Conservation (phyloP, 371 early-diverging fungal genomes). For the Mortierella sp. region DNA sequence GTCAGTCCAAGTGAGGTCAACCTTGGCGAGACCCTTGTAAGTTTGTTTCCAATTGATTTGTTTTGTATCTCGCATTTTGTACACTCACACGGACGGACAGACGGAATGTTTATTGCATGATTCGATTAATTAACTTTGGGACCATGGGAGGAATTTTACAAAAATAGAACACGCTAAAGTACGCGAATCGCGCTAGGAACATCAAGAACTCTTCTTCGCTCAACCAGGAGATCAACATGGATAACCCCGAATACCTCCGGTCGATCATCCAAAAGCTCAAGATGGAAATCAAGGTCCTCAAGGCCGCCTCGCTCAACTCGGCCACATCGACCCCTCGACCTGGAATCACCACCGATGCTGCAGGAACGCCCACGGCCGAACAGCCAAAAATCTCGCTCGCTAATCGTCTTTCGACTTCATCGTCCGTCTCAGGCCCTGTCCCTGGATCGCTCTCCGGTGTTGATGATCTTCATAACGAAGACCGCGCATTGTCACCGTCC, state of each 20-base stretch:
- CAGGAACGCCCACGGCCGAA: conserved; percentile 13
- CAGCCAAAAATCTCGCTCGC: conserved; percentile 10
- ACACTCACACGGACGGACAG: background rate
- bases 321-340: background rate
- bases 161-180: conserved; percentile 86
- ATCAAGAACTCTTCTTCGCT: conserved; percentile 87
- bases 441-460: conserved; percentile 17
- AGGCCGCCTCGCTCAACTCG: conserved; percentile 27
- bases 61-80: background rate
- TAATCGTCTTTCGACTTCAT: conserved; percentile 40
- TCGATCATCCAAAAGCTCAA: conserved; percentile 70
- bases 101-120: background rate
- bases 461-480: conserved; percentile 27
- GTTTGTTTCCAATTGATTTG: background rate
- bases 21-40: conserved; percentile 84
- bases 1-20: conserved; percentile 85
- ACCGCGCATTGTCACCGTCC: conserved; percentile 40
- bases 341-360: conserved; percentile 16
- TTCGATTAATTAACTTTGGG: background rate
- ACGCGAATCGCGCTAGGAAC: conserved; percentile 90
- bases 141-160: conserved; percentile 13
- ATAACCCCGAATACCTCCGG: conserved; percentile 70
- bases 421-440: conserved; percentile 13
- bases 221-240: conserved; percentile 79
- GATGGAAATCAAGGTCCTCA: conserved; percentile 64